These are phyloP conservation scores for Suillus brevipes DNA, from an alignment of 768 basidiomycete species.

Conservation along the genomic window DNA sequence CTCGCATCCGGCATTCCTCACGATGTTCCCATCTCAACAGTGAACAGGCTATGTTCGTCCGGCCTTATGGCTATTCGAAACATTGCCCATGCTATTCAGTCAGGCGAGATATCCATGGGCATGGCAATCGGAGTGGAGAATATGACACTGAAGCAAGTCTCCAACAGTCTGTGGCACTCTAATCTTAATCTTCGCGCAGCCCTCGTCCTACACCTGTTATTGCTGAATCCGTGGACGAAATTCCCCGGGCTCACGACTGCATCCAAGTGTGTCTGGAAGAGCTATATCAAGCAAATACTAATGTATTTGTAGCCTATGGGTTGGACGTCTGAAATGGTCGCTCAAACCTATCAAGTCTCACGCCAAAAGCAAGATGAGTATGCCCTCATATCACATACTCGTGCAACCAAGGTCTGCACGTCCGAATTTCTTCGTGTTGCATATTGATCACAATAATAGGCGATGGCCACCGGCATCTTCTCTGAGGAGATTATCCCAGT, in stretches of 20 bases:
- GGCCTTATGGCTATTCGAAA: conserved; percentile 91
- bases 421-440: conserved; percentile 3
- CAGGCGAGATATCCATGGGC: conserved; percentile 84
- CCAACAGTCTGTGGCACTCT: neutral
- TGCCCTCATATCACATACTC: conserved; percentile 83
- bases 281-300: neutral
- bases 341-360: conserved; percentile 72
- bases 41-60: conserved; percentile 93
- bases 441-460: conserved; percentile 37
- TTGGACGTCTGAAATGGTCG: conserved; percentile 93
- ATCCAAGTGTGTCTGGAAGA: conserved; percentile 50
- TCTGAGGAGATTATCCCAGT: conserved; percentile 88
- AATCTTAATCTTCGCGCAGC: conserved; percentile 37
- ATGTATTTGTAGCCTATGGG: conserved; percentile 74
- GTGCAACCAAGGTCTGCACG: conserved; percentile 60
- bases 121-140: conserved; percentile 83
- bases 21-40: conserved; percentile 81
- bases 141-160: conserved; percentile 73
- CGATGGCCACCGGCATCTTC: conserved; percentile 71
- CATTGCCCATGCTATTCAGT: conserved; percentile 84
- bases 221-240: conserved; percentile 52
- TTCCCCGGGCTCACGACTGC: conserved; percentile 71
- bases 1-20: conserved; percentile 88
- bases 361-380: conserved; percentile 87
- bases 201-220: conserved; percentile 75